phyloP scores from a whole-genome alignment of 208 protist species.

The Jaenimonas drosophilae region DNA sequence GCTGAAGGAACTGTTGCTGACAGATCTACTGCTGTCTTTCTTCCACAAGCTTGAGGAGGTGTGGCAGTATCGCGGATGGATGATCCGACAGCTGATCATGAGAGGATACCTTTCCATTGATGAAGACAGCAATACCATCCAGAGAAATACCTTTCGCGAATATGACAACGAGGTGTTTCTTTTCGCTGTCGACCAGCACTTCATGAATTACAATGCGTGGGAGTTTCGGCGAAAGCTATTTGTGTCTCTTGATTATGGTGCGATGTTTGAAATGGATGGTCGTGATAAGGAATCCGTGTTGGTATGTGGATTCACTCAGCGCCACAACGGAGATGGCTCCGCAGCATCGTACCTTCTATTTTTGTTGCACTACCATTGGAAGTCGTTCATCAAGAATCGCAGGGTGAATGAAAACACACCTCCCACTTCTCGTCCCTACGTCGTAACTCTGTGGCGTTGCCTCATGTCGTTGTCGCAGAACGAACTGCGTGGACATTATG shows the following conservation, averaged over 20 bases:
- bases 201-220: slow-evolving; percentile 84
- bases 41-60: too few species aligned
- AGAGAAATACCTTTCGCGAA: too few species aligned
- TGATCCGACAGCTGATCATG: too few species aligned
- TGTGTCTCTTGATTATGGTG: neutral
- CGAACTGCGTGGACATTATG: slow-evolving; percentile 46
- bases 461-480: slow-evolving; percentile 26
- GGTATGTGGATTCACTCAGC: slow-evolving; percentile 25
- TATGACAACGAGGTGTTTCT: slow-evolving; percentile 19
- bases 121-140: too few species aligned
- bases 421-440: neutral
- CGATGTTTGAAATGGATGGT: neutral
- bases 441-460: slow-evolving; percentile 10
- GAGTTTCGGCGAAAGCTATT: slow-evolving; percentile 32
- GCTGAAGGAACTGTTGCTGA: too few species aligned
- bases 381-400: neutral
- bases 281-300: neutral
- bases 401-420: neutral
- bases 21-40: too few species aligned
- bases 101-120: too few species aligned
- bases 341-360: slow-evolving; percentile 47
- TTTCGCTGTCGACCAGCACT: slow-evolving; percentile 41
- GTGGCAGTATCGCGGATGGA: too few species aligned
- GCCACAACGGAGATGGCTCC: slow-evolving; percentile 56
- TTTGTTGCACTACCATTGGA: slow-evolving; percentile 16